Evolutionary conservation across 2,329 filamentous ascomycete genomes (phyloP).

Genomic region (Neofusicoccum laricinum): DNA sequence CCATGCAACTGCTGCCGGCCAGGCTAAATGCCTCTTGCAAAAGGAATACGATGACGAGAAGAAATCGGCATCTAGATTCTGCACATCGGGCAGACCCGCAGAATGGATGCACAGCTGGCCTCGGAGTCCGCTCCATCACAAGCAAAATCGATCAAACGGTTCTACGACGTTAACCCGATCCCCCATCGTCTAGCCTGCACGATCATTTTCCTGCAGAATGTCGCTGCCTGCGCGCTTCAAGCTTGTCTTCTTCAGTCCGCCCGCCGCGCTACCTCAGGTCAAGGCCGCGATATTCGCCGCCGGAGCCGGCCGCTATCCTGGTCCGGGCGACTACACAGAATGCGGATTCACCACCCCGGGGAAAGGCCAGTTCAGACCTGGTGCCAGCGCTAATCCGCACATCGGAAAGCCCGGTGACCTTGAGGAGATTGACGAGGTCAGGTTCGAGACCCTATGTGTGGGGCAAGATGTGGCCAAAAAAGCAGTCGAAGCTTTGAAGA

Average conservation of each 20-base stretch:
- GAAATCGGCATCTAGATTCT: slow-evolving; percentile 1
- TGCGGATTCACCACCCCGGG: slow-evolving; percentile 47
- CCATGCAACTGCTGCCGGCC: not conserved
- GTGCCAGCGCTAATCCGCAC: slow-evolving; percentile 58
- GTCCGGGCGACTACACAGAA: slow-evolving; percentile 42
- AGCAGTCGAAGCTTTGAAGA: slow-evolving; percentile 63
- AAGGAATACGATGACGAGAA: not conserved
- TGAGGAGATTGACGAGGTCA: slow-evolving; percentile 59
- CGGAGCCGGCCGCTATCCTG: slow-evolving; percentile 44
- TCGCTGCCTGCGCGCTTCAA: slow-evolving; percentile 33
- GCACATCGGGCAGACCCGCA: slow-evolving; percentile 5
- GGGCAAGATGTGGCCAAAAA: slow-evolving; percentile 56
- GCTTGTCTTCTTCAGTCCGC: slow-evolving; percentile 46
- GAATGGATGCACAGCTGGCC: not conserved
- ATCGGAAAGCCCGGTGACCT: slow-evolving; percentile 58
- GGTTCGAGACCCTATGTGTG: slow-evolving; percentile 62
- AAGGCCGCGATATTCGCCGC: slow-evolving; percentile 47
- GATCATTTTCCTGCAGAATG: slow-evolving; percentile 2
- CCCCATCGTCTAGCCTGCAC: not conserved
- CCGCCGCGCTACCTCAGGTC: slow-evolving; percentile 33
- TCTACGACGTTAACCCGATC: not conserved
- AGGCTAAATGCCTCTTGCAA: not conserved
- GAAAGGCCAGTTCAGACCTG: slow-evolving; percentile 65
- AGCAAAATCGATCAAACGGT: not conserved
- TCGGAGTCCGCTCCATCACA: not conserved